Evolutionary conservation across 192 early-diverging fungal genomes (phyloP).

Genomic region (Coemansia sp.): DNA sequence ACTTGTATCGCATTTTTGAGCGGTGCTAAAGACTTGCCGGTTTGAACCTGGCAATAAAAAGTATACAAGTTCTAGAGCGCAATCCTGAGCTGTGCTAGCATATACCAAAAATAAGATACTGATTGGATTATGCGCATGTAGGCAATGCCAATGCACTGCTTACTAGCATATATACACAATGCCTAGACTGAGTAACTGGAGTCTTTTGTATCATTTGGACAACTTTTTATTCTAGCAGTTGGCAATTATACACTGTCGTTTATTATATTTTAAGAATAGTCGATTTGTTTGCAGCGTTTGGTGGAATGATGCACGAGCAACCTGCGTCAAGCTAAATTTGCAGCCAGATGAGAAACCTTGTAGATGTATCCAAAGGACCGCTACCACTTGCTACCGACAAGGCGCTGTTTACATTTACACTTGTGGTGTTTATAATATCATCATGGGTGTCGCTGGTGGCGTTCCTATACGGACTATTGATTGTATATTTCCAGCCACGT

Average conservation of each 20-base stretch:
- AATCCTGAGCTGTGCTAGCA: background rate
- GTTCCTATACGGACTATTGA: slow-evolving; percentile 28
- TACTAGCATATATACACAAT: background rate
- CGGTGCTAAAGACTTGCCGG: slow-evolving; percentile 63
- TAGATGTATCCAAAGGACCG: slow-evolving; percentile 8
- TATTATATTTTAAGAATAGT: background rate
- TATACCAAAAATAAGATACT: too few species aligned
- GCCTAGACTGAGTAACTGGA: background rate
- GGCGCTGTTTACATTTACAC: slow-evolving; percentile 11
- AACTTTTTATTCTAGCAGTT: background rate
- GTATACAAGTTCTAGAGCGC: background rate
- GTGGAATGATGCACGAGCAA: background rate
- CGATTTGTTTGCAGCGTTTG: background rate
- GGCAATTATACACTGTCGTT: background rate
- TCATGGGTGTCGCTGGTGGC: slow-evolving; percentile 13
- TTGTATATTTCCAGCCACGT: slow-evolving; percentile 3
- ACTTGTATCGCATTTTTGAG: slow-evolving; percentile 96
- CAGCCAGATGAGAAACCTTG: background rate
- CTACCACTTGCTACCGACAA: slow-evolving; percentile 2
- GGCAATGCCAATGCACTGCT: background rate
- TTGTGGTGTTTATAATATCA: slow-evolving; percentile 14
- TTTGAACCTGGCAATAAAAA: too few species aligned
- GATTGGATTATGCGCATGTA: background rate
- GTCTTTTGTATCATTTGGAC: background rate
- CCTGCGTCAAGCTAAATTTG: background rate